Conservation (phyloP, 2,329 filamentous ascomycete species). For the Zelopaecilomyces penicillatus region DNA sequence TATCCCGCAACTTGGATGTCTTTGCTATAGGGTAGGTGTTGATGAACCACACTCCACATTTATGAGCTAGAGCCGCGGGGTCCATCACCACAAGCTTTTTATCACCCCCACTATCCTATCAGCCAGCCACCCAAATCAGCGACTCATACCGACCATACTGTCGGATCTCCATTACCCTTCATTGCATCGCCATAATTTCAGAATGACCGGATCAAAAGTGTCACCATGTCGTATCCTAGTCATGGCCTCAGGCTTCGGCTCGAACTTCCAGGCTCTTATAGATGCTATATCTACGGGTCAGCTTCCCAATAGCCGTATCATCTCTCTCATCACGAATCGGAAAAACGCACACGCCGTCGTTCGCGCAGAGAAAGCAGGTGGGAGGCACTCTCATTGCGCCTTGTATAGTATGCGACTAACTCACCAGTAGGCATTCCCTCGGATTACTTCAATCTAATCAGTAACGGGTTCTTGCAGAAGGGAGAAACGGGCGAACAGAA, state of each 20-base stretch:
- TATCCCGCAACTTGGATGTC: no score
- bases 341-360: conserved; percentile 36
- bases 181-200: conserved; percentile 3
- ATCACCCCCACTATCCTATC: no score
- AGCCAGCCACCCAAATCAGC: no score
- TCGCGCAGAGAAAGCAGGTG: conserved; percentile 36
- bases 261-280: conserved; percentile 69
- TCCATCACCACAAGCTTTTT: no score
- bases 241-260: conserved; percentile 65
- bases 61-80: no score
- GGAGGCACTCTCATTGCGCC: not conserved
- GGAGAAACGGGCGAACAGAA: conserved; percentile 51
- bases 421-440: conserved; percentile 50
- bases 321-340: conserved; percentile 40
- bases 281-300: conserved; percentile 33
- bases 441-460: conserved; percentile 73
- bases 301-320: conserved; percentile 35
- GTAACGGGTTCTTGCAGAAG: conserved; percentile 53
- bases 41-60: no score
- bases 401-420: conserved; percentile 1
- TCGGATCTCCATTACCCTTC: no score
- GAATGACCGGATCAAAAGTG: conserved; percentile 2
- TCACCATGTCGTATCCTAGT: conserved; percentile 48
- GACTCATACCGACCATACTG: no score
- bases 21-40: no score